Evolutionary conservation across 2,329 filamentous ascomycete genomes (phyloP).

Genomic region (Colletotrichum eleusines): DNA sequence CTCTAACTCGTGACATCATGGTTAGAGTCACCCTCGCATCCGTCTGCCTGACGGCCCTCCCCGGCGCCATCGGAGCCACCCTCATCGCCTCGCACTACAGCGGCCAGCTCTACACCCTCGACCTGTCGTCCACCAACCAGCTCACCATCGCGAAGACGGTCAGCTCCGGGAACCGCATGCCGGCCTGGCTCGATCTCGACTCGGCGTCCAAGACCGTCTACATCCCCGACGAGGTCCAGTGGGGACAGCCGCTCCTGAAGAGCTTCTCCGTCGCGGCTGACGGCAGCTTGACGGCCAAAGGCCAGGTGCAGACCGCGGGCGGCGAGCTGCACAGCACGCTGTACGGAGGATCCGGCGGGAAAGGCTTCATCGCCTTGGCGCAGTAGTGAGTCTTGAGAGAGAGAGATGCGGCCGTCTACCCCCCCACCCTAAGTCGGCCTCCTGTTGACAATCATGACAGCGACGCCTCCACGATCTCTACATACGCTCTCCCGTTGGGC

Average conservation of each 20-base stretch:
- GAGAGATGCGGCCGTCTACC: background rate
- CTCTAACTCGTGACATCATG: too few relatives aligned
- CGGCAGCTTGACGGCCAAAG: slow-evolving; percentile 49
- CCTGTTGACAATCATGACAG: slow-evolving; percentile 44
- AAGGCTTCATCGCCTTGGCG: slow-evolving; percentile 56
- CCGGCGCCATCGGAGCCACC: slow-evolving; percentile 38
- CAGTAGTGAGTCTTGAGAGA: slow-evolving; percentile 56
- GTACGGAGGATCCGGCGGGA: slow-evolving; percentile 54
- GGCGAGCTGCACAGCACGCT: slow-evolving; percentile 56
- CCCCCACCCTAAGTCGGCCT: background rate
- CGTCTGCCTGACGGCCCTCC: background rate
- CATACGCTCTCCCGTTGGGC: slow-evolving; percentile 56
- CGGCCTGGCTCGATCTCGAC: slow-evolving; percentile 55
- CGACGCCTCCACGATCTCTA: slow-evolving; percentile 57
- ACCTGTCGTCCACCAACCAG: slow-evolving; percentile 46
- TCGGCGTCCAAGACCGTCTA: slow-evolving; percentile 50
- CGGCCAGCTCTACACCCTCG: slow-evolving; percentile 54
- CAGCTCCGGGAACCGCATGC: slow-evolving; percentile 51
- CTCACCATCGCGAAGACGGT: slow-evolving; percentile 47
- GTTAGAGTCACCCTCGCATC: background rate
- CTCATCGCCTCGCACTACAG: slow-evolving; percentile 56
- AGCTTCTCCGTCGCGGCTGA: slow-evolving; percentile 50
- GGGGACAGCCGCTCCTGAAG: slow-evolving; percentile 52
- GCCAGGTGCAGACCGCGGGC: slow-evolving; percentile 50
- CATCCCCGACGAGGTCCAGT: slow-evolving; percentile 53